Percentiles rank a stretch among this genome's conserved stretches.
Evolutionary conservation across 176 grass and related monocot genomes (phyloP).

Genomic region (Aegilops longissima): DNA sequence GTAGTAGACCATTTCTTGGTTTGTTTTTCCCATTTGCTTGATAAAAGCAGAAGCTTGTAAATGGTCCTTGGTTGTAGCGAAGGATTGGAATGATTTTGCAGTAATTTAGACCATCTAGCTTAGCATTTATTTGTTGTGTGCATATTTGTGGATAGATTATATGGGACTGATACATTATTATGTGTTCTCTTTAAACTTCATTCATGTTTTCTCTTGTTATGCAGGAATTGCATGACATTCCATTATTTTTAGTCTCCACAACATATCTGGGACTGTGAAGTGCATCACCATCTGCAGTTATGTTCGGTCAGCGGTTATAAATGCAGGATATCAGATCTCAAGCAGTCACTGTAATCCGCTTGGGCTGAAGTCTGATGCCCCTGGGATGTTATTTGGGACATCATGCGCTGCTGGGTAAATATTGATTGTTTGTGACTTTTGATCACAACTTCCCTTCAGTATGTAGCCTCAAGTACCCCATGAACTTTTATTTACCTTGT

Average conservation of each 20-base stretch:
- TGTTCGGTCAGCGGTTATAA: slow-evolving; percentile 92
- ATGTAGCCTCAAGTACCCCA: background rate
- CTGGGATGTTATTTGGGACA: slow-evolving; percentile 97
- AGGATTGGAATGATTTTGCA: background rate
- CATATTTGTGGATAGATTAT: background rate
- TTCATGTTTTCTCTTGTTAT: slow-evolving; percentile 41
- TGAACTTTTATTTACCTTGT: background rate
- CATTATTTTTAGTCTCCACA: slow-evolving; percentile 94
- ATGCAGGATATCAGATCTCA: slow-evolving; percentile 94
- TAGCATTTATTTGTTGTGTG: slow-evolving; percentile 16
- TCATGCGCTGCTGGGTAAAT: slow-evolving; percentile 96
- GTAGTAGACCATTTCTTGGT: slow-evolving; percentile 11
- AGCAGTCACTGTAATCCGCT: slow-evolving; percentile 76
- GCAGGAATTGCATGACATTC: slow-evolving; percentile 82
- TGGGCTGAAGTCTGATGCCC: slow-evolving; percentile 86
- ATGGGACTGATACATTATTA: slow-evolving; percentile 14
- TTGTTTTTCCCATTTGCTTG: background rate
- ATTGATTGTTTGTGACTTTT: slow-evolving; percentile 12
- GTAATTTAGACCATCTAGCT: slow-evolving; percentile 9
- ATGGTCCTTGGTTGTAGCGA: background rate
- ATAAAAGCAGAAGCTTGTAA: slow-evolving; percentile 12
- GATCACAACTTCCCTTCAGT: background rate
- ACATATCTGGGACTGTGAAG: slow-evolving; percentile 82
- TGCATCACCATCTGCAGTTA: slow-evolving; percentile 75
- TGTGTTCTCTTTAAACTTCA: slow-evolving; percentile 16